Evolutionary conservation across 2,329 filamentous ascomycete species (phyloP).

Genomic region (Lasiodiplodia gonubiensis): DNA sequence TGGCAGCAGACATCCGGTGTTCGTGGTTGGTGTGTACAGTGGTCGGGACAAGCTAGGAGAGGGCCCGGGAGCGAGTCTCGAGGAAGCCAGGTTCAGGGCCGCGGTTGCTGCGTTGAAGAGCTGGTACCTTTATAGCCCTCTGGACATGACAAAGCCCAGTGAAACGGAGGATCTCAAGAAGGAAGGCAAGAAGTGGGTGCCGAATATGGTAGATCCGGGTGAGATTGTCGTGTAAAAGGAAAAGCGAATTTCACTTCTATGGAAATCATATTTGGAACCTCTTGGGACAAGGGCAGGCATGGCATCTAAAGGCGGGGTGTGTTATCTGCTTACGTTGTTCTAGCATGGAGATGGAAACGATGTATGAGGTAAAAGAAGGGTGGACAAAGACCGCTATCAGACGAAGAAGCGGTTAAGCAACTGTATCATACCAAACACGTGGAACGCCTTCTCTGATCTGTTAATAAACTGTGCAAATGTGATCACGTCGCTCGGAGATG

Average conservation of each 20-base stretch:
- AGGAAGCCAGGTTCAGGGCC: slow-evolving; percentile 78
- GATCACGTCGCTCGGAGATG: neutral
- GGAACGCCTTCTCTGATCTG: neutral
- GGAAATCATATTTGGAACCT: slow-evolving; percentile 15
- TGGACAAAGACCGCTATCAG: slow-evolving; percentile 1
- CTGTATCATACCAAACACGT: slow-evolving; percentile 22
- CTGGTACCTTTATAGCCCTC: slow-evolving; percentile 95
- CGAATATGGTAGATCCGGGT: slow-evolving; percentile 63
- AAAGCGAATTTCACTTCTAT: slow-evolving; percentile 16
- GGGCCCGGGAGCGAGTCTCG: slow-evolving; percentile 77
- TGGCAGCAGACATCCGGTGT: slow-evolving; percentile 82
- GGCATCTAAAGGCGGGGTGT: neutral
- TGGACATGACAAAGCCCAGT: slow-evolving; percentile 58
- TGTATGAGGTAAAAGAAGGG: slow-evolving; percentile 19
- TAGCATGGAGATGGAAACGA: neutral
- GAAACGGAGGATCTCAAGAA: slow-evolving; percentile 49
- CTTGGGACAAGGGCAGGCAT: neutral
- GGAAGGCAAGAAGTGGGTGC: slow-evolving; percentile 53
- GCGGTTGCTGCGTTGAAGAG: slow-evolving; percentile 85
- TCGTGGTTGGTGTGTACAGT: slow-evolving; percentile 91
- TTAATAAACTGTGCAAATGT: neutral
- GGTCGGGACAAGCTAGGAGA: slow-evolving; percentile 91
- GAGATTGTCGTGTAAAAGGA: slow-evolving; percentile 56
- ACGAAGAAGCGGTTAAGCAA: neutral
- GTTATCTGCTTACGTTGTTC: neutral